A percentile compares a stretch with the other conserved stretches of the same genome.
These are phyloP conservation scores for Tulasnella sp. DNA, from an alignment of 768 basidiomycete genomes.

Conservation along the genomic window DNA sequence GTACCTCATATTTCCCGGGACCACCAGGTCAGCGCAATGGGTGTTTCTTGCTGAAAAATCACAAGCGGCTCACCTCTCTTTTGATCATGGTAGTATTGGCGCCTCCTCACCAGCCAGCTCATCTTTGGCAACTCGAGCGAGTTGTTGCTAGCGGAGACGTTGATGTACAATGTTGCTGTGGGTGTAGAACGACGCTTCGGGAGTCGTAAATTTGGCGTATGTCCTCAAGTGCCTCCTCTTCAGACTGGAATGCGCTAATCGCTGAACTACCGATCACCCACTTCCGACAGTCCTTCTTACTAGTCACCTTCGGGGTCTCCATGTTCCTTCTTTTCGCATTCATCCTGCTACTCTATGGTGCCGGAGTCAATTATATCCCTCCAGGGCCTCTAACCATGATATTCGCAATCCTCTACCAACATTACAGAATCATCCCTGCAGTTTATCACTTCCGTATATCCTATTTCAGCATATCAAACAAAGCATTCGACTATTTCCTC, in stretches of 20 bases:
- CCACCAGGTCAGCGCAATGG: constrained; percentile 60
- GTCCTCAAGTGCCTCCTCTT: constrained; percentile 25
- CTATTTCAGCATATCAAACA: constrained; percentile 69
- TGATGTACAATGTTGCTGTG: constrained; percentile 67
- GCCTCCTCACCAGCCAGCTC: constrained; percentile 66
- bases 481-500: constrained; percentile 65
- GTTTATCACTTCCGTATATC: constrained; percentile 74
- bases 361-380: constrained; percentile 69
- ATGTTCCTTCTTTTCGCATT: constrained; percentile 64
- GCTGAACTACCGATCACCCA: not conserved
- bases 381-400: constrained; percentile 70
- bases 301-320: constrained; percentile 61
- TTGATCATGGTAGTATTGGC: constrained; percentile 66
- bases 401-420: constrained; percentile 78
- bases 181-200: constrained; percentile 83
- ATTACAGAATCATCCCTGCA: constrained; percentile 69
- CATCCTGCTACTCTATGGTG: constrained; percentile 53
- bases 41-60: constrained; percentile 18
- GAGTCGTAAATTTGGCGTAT: constrained; percentile 81
- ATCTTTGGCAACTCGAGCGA: constrained; percentile 83
- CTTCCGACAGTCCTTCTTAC: constrained; percentile 61
- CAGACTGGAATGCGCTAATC: not conserved
- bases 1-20: constrained; percentile 86
- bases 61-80: constrained; percentile 36
- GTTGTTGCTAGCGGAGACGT: constrained; percentile 66